Evolutionary conservation across 1,284 basidiomycete genomes (phyloP), one percentile per base, ranked within the genome.

Genomic region (Marasmius tenuissimus): DNA sequence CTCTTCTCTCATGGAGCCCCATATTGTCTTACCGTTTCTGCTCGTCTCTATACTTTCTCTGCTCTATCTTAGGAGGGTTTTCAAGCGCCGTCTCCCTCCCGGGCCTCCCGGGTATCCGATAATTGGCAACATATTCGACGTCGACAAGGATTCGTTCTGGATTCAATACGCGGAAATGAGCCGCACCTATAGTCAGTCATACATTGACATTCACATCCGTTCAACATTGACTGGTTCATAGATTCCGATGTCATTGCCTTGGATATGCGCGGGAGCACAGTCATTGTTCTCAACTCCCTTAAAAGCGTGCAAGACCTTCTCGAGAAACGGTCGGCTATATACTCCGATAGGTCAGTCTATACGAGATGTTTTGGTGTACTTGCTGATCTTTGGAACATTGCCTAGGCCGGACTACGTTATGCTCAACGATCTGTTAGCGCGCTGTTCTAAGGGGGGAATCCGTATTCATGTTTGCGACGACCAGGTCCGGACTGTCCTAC

Each of bases 261-360:
- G 18, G 62, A 67, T 20, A 22, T 65, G 18, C 12, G 49, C 4
- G 65, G 65, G 8, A 57, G 50, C 8, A n/a, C 54, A 4, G 20
- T 65, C 1, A 38, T 67, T 20, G 55, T 65, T 2, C 47, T 67
- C 11, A 65, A 67, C 45, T 61, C 64, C 12, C 9, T 49, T 3
- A 53, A 63, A 33, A 55, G 53, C 2, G 57, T 35, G 3, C n/a
- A 57, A 8, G 64, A 65, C 8, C 45, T 67, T 12, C 58, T 65
- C 9, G 60, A 58, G 14, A 51, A 60, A 34, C 61, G 62, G 11
- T 61, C 64, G 4, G n/a, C 53, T 7, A 63, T 61, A 12, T 67
- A 65, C 39, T 63, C 64, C 10, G 56, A 61, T 45, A 47, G 62
- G 65, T 63, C n/a, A 33, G 53, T 54, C 14, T 9, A 42, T 35